Evolutionary conservation across 2,329 filamentous ascomycete genomes (phyloP), one percentile per base, ranked within the genome.

Genomic region (Colletotrichum neosansevieriae): DNA sequence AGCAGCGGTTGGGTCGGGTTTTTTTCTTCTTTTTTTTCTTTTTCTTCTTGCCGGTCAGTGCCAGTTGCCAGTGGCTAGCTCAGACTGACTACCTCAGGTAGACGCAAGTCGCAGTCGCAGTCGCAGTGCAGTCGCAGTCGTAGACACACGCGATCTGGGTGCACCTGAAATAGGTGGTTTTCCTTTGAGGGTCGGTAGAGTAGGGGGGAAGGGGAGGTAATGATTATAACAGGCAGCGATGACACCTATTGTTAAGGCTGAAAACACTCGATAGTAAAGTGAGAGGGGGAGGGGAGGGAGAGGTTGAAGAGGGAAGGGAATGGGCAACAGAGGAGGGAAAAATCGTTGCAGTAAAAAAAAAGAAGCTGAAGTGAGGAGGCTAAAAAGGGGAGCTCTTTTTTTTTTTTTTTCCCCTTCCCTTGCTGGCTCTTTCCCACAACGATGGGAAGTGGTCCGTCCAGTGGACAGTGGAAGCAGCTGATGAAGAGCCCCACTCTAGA

Each of bases 241-340:
- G 50, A 53, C 38, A 56, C 53, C 62, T 49, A 63, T 44, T 47
- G 36, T 63, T 51, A 58, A 67, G 58, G 63, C 53, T 45, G 50
- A 57, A 45, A 58, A 17, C 32, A 19, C 57, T 34, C 36, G 40
- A 56, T 61, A 34, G 58, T 47, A 57, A n/a, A 38, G 29, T 29
- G 24, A 49, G 49, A 71, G 58, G 47, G 50, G 63, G 58, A 47
- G 65, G 68, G 58, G 56, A 64, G 50, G 50, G 61, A 67, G 54
- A 50, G 40, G 64, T 63, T 32, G 67, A 57, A 66, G 59, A 70
- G 69, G 59, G 71, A 70, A 58, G 36, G 59, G 36, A 66, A 64
- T 62, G 61, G 58, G 57, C 58, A 57, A 45, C 63, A 58, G 67
- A 61, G 17, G 54, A 60, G 62, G 71, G 64, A 67, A 49, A 54